A percentile compares a stretch with the other conserved stretches of the same genome.
These are phyloP conservation scores for Arxiozyma heterogenica DNA, from an alignment of 1,139 yeast species.

Conservation along the genomic window DNA sequence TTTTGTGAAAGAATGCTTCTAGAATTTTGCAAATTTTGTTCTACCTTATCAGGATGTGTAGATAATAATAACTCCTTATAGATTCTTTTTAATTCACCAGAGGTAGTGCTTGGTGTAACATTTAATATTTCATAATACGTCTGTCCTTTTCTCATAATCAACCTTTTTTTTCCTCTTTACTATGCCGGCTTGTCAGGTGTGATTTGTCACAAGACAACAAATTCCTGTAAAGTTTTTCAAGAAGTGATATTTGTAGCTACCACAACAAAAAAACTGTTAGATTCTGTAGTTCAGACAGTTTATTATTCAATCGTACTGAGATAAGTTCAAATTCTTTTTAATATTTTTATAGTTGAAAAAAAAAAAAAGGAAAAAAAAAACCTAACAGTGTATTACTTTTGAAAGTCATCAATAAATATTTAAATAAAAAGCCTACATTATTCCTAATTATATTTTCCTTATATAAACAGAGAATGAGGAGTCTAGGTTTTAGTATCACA, in stretches of 20 bases:
- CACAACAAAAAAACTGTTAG: not conserved
- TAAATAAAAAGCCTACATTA: not conserved
- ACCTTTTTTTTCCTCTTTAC: not conserved
- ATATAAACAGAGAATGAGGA: not conserved
- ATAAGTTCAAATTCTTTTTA: not conserved
- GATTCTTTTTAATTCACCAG: conserved; percentile 46
- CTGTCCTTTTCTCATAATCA: conserved; percentile 1
- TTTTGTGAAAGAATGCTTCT: not conserved
- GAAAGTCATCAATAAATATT: not conserved
- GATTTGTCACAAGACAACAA: not conserved
- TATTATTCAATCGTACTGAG: not conserved
- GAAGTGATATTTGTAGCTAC: not conserved
- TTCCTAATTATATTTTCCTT: too few relatives aligned
- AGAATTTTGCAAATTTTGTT: conserved; percentile 1
- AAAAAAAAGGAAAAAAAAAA: not conserved
- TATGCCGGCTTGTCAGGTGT: not conserved
- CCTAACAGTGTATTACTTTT: not conserved
- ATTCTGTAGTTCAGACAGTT: not conserved
- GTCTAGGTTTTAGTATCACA: not conserved
- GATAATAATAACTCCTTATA: conserved; percentile 50
- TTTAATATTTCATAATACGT: conserved; percentile 47
- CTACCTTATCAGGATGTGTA: conserved; percentile 67
- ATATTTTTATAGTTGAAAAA: not conserved
- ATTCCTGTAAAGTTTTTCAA: not conserved
- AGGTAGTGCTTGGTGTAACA: conserved; percentile 34